Base-by-base conservation (phyloP, 139 green algal genomes). In the Chlamydomonas sphaeroides region DNA sequence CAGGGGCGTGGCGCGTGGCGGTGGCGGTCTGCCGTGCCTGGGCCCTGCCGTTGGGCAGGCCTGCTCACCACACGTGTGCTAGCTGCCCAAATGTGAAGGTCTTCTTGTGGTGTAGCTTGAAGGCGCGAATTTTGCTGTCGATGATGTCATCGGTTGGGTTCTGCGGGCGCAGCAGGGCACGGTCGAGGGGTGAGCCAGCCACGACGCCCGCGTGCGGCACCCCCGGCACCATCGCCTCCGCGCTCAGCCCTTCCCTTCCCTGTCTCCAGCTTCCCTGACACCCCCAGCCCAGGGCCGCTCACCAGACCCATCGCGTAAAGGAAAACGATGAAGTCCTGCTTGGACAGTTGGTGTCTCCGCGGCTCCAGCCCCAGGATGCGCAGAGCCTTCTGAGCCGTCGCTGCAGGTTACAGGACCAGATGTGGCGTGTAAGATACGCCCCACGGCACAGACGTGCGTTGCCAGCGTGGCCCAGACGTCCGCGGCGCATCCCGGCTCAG, bases 131-230 rank as follows among this genome's bases (percentile, higher is more conserved):
- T 59, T 91, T 92, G 49, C 73, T 78, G 53, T 91, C 84, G 39
- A 92, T 85, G 35, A 90, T 68, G 67, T 92, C 86, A 25, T 87
- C 86, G 7, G 89, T 92, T 21, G 88, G 88, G 45, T 89, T 91
- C 85, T 89, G 69, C 41, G 38, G 10, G n/a, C 42, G 41, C 20
- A 30, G 35, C 17, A 62, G 36, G 28, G 78, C 21, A 62, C 62
- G n/a, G 30, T 3, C n/a, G n/a, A 38, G 41, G 36, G 14, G 23
- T 17, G 56, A 10, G 23, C 18, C 0, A 45, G n/a, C 10, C n/a
- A 76, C 18, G 28, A 14, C n/a, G 1, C 6, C 28, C 32, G 71
- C 17, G 70, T 5, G 23, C 28, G 48, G 10, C 20, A n/a, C n/a
- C n/a, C n/a, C n/a, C n/a, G n/a, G n/a, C n/a, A n/a, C n/a, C n/a